Evolutionary conservation across 2,329 filamentous ascomycete species (phyloP), one percentile per base, ranked within the genome.

Genomic region (Aspergillus latus): DNA sequence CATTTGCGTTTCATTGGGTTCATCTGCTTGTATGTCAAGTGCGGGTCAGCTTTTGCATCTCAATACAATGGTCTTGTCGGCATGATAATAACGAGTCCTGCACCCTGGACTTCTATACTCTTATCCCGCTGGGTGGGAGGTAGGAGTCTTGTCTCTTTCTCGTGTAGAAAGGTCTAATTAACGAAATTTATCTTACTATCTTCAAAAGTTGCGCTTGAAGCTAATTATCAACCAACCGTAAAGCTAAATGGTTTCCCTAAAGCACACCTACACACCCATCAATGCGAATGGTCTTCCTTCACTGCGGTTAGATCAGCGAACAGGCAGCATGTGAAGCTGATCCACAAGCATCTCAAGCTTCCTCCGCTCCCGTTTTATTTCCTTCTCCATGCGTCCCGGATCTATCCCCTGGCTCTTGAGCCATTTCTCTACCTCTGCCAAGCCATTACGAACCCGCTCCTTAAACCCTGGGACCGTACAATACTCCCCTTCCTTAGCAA

Each of bases 341-440:
- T 57, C 52, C 37, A 64, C 56, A 36, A 67, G 46, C 76, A 57
- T 49, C 78, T 9, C 78, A 59, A 83, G 68, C 66, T 82, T 82
- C 61, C 76, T 74, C 66, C 77, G 82, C 66, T 82, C 80, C 43
- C 67, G 68, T 45, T 61, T 59, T 13, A 73, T 64, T 16, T 63
- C 54, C 6, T 51, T 59, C 44, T 59, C 53, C 50, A 68, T 61
- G 2, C 45, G 59, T 15, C 57, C 63, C 15, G 66, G 65, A 59
- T 71, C 65, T 54, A 66, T 47, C 15, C 65, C 66, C 57, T 66
- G 62, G 4, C 57, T 57, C 37, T 57, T 55, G 54, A 69, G 70
- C 52, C 69, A 64, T 39, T 57, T 56, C 54, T 70, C 60, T 8
- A 69, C 64, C 39, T 70, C 64, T 4, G 54, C 58, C 55, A 69